Evolutionary conservation across 2,329 filamentous ascomycete species (phyloP).

Genomic region (Chrysoporthe deuterocubensis): DNA sequence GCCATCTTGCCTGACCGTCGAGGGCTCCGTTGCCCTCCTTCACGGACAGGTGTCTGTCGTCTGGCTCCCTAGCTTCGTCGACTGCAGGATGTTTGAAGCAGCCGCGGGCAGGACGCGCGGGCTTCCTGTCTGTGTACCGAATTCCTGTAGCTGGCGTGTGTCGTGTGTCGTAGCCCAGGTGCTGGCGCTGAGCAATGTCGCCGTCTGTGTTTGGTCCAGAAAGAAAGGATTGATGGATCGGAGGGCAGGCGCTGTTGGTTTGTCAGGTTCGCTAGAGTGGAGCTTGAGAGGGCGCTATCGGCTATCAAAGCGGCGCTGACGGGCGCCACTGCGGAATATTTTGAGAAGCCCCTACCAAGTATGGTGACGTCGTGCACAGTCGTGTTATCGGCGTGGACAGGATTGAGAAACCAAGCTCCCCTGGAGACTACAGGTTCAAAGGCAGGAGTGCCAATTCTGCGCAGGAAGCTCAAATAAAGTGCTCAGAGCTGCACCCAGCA

Average conservation of each 20-base stretch:
- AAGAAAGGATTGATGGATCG: not conserved
- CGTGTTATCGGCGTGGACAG: no score
- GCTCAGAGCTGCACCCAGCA: not conserved
- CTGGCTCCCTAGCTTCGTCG: not conserved
- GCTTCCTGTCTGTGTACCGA: not conserved
- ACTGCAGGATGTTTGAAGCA: no score
- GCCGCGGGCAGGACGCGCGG: not conserved
- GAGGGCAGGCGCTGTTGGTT: not conserved
- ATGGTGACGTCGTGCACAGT: not conserved
- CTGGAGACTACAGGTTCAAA: not conserved
- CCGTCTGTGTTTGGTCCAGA: not conserved
- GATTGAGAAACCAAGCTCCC: no score
- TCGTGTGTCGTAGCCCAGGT: not conserved
- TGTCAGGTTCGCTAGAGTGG: not conserved
- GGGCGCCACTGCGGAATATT: not conserved
- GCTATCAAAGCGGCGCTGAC: not conserved
- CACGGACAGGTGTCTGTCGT: slow-evolving; percentile 12
- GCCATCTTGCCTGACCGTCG: slow-evolving; percentile 60
- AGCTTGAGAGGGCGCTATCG: not conserved
- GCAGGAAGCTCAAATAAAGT: not conserved
- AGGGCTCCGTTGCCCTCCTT: slow-evolving; percentile 19
- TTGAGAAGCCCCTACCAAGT: not conserved
- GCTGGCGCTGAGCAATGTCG: not conserved
- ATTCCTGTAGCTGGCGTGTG: not conserved
- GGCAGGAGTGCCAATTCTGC: not conserved